A percentile compares a stretch with the other conserved stretches of the same genome.
Conservation (phyloP, 768 basidiomycete genomes). For the Boletus pseudopeckii region DNA sequence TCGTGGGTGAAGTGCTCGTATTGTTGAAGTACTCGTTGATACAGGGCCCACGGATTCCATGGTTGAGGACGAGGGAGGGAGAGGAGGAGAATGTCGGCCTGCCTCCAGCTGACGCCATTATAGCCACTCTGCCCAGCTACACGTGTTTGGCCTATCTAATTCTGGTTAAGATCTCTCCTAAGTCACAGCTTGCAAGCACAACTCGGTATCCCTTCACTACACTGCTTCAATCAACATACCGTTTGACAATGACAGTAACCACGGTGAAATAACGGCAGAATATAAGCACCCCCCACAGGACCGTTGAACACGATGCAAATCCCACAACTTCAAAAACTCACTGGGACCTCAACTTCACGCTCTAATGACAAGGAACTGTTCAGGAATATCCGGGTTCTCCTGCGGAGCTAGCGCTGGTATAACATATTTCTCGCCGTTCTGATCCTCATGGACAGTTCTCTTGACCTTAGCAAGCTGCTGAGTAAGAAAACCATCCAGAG, state of each 20-base stretch:
- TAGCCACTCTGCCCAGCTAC: slow-evolving; percentile 22
- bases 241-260: background rate
- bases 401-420: slow-evolving; percentile 46
- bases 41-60: slow-evolving; percentile 25
- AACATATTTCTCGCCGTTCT: slow-evolving; percentile 37
- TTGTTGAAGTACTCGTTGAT: slow-evolving; percentile 39
- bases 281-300: background rate
- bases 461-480: slow-evolving; percentile 40
- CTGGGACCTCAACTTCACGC: slow-evolving; percentile 10
- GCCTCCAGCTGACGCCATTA: background rate
- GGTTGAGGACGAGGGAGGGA: slow-evolving; percentile 8
- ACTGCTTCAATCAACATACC: background rate
- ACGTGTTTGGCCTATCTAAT: slow-evolving; percentile 30
- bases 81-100: background rate
- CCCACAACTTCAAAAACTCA: background rate
- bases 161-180: background rate
- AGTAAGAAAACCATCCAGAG: background rate
- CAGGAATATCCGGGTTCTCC: slow-evolving; percentile 65
- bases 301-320: background rate
- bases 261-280: too few species aligned
- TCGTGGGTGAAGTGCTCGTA: slow-evolving; percentile 34
- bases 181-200: background rate
- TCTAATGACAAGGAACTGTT: slow-evolving; percentile 66
- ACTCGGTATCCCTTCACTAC: background rate
- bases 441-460: slow-evolving; percentile 35